These are phyloP conservation scores for Fusarium devonianum DNA, from an alignment of 2,329 filamentous ascomycete species.

Conservation along the genomic window DNA sequence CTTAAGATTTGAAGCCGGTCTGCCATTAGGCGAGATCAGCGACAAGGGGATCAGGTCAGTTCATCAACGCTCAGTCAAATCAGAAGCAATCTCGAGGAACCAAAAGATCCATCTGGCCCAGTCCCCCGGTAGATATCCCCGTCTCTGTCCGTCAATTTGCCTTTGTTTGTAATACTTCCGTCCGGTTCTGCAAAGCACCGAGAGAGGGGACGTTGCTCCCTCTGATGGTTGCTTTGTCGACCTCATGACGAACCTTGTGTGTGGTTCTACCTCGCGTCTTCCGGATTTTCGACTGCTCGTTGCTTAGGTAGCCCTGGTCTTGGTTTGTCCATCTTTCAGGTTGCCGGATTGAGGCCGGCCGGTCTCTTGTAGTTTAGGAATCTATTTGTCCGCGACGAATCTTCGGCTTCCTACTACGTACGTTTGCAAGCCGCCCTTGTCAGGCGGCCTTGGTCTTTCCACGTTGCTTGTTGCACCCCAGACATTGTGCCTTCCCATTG, in stretches of 20 bases:
- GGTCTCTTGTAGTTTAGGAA: neutral
- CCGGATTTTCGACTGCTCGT: constrained; percentile 8
- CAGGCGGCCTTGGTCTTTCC: constrained; percentile 4
- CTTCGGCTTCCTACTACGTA: neutral
- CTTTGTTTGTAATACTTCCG: constrained; percentile 1
- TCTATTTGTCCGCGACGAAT: neutral
- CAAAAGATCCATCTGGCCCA: constrained; percentile 15
- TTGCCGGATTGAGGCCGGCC: constrained; percentile 11
- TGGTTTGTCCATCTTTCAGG: neutral
- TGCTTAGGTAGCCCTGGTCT: neutral
- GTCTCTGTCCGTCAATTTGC: constrained; percentile 15
- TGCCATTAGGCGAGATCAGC: constrained; percentile 30
- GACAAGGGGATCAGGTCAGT: constrained; percentile 17
- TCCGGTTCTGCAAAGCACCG: neutral
- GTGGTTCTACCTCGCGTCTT: neutral
- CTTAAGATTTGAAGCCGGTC: constrained; percentile 5
- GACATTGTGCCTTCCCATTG: constrained; percentile 6
- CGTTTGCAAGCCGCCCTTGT: constrained; percentile 11
- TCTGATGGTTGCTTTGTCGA: constrained; percentile 24
- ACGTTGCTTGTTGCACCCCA: constrained; percentile 8
- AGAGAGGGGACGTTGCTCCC: no score
- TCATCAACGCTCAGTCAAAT: constrained; percentile 17
- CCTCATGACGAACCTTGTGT: constrained; percentile 5
- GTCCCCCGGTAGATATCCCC: constrained; percentile 26
- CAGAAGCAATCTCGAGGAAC: constrained; percentile 13